Evolutionary conservation across 2,329 filamentous ascomycete genomes (phyloP).

Genomic region (Graphilbum fragrans): DNA sequence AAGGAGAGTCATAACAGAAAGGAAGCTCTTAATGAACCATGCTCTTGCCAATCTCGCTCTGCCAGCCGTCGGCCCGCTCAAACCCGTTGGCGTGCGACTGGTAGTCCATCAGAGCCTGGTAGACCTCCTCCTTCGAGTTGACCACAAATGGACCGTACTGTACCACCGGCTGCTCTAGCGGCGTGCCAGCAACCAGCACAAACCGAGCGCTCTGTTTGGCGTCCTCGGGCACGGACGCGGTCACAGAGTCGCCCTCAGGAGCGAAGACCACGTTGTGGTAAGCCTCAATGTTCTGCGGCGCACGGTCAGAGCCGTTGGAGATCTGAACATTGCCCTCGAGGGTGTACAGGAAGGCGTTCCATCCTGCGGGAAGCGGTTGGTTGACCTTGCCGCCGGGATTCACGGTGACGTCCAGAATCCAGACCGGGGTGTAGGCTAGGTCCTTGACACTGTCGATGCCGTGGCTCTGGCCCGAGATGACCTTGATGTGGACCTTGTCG

Average conservation of each 20-base stretch:
- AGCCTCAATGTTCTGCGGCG: conserved; percentile 37
- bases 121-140: conserved; percentile 57
- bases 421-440: conserved; percentile 88
- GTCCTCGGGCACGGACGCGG: conserved; percentile 54
- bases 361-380: conserved; percentile 65
- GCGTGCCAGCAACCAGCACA: conserved; percentile 66
- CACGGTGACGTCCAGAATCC: conserved; percentile 77
- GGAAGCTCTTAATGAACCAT: conserved; percentile 34
- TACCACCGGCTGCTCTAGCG: conserved; percentile 67
- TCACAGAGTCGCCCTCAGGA: conserved; percentile 62
- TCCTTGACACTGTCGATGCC: conserved; percentile 82
- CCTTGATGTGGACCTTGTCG: conserved; percentile 68
- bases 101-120: conserved; percentile 66
- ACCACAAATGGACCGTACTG: conserved; percentile 84
- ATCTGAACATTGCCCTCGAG: conserved; percentile 62
- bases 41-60: conserved; percentile 75
- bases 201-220: conserved; percentile 48
- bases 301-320: conserved; percentile 34
- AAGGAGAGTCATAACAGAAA: background rate
- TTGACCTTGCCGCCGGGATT: conserved; percentile 65
- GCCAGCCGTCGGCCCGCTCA: conserved; percentile 66
- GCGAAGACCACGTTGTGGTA: conserved; percentile 89
- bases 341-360: conserved; percentile 85
- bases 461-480: conserved; percentile 77
- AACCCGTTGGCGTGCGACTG: conserved; percentile 65